Base-by-base conservation (phyloP, 306 rosid genomes). In the Trifolium repens region DNA sequence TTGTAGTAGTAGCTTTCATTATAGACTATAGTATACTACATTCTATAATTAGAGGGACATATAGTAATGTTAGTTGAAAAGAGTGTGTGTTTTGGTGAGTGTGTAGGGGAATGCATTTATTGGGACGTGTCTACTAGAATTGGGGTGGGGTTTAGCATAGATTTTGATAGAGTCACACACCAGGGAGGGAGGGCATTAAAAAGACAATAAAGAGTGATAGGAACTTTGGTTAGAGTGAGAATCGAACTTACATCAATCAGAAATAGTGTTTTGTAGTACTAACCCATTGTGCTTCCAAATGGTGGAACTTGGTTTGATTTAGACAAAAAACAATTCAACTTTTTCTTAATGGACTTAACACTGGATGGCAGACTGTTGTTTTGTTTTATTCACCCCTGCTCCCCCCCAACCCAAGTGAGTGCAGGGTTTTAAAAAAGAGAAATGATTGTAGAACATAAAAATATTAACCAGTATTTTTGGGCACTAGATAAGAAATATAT, bases 51-150 rank as follows among this genome's bases (percentile, higher is more conserved):
- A 26, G 67, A 50, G 61, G 35, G 42, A 16, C 9, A 65, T 11
- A 49, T 24, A 65, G 60, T 7, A 75, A 34, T 63, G 63, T 54
- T 65, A 55, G 76, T 71, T 70, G 26, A 52, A 14, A 59, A 52
- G 52, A 64, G 40, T 13, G 73, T 22, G 54, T 42, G 32, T 62
- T 63, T 64, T 63, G 24, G 49, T 64, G 13, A 74, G 3, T 53
- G 42, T 26, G 67, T 2, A 58, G n/a, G 79, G 16, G 43, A 47
- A 71, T 63, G 72, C 69, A 22, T 66, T 79, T 74, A 47, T 50
- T 58, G 67, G n/a, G 27, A 55, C 40, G 66, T 32, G 46, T 68
- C 43, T 46, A 22, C 40, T 32, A 37, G 32, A 15, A 37, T 47
- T 70, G 71, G 39, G n/a, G 30, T 67, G 35, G 67, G 60, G 15